A percentile compares a stretch with the other conserved stretches of the same genome.
phyloP scores from a whole-genome alignment of 2,329 filamentous ascomycete species.

The Monilinia aucupariae region DNA sequence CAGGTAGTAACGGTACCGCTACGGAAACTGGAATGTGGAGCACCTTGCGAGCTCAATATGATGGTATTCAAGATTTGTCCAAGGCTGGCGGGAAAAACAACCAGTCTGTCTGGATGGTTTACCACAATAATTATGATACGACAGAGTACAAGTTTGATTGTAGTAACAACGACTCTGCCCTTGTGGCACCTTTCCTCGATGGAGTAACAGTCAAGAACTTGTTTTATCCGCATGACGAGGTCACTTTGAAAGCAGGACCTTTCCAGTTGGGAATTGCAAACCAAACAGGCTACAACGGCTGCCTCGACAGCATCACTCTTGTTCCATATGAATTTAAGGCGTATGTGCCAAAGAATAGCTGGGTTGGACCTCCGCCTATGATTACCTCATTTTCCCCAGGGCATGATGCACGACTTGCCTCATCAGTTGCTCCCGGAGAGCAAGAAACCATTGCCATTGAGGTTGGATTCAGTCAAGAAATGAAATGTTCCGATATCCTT shows the following conservation, averaged over 20 bases:
- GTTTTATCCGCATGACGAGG: slow-evolving; percentile 56
- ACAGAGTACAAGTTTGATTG: slow-evolving; percentile 55
- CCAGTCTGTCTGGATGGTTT: slow-evolving; percentile 45
- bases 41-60: slow-evolving; percentile 46
- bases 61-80: slow-evolving; percentile 48
- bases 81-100: slow-evolving; percentile 41
- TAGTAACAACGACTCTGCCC: slow-evolving; percentile 37
- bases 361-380: slow-evolving; percentile 47
- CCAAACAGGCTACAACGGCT: slow-evolving; percentile 48
- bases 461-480: slow-evolving; percentile 53
- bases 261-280: slow-evolving; percentile 44
- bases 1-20: slow-evolving; percentile 46
- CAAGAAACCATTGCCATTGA: slow-evolving; percentile 46
- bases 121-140: slow-evolving; percentile 45
- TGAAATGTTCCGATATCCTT: slow-evolving; percentile 54
- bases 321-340: slow-evolving; percentile 51
- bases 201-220: slow-evolving; percentile 55
- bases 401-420: slow-evolving; percentile 53
- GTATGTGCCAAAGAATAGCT: slow-evolving; percentile 49
- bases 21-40: slow-evolving; percentile 59
- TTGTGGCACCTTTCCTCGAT: slow-evolving; percentile 51
- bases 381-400: slow-evolving; percentile 54
- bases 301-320: slow-evolving; percentile 50
- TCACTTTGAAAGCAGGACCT: slow-evolving; percentile 44
- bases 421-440: slow-evolving; percentile 39